Conservation (phyloP, 2,329 filamentous ascomycete species). For the Arachnopeziza araneosa region DNA sequence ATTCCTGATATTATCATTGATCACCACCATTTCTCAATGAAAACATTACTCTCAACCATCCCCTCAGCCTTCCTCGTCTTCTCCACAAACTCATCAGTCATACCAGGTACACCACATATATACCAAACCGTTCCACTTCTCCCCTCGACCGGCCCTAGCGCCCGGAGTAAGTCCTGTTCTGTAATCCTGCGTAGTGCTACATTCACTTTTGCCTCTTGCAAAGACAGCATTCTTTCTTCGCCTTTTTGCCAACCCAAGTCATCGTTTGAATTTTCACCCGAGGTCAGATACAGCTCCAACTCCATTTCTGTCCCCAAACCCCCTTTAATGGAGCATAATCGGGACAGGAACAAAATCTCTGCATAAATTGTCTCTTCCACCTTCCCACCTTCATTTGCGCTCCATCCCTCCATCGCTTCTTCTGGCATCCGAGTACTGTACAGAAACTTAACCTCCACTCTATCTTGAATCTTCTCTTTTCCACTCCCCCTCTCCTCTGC, state of each 20-base stretch:
- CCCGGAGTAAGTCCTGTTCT: background rate
- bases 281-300: background rate
- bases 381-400: background rate
- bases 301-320: background rate
- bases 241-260: background rate
- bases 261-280: background rate
- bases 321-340: background rate
- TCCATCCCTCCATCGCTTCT: conserved; percentile 1
- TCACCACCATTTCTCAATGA: conserved; percentile 1
- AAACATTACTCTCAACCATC: background rate
- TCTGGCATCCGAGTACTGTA: background rate
- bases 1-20: background rate
- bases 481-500: background rate
- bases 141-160: background rate
- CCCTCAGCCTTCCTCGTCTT: background rate
- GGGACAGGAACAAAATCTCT: background rate
- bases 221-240: background rate
- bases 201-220: background rate
- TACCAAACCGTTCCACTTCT: background rate
- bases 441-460: background rate
- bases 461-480: background rate
- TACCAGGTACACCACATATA: background rate
- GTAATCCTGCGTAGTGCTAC: background rate
- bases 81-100: background rate
- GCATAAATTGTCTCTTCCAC: conserved; percentile 19